Evolutionary conservation across 2,329 filamentous ascomycete species (phyloP), one percentile per base, ranked within the genome.

Genomic region (Xylariaceae sp.): DNA sequence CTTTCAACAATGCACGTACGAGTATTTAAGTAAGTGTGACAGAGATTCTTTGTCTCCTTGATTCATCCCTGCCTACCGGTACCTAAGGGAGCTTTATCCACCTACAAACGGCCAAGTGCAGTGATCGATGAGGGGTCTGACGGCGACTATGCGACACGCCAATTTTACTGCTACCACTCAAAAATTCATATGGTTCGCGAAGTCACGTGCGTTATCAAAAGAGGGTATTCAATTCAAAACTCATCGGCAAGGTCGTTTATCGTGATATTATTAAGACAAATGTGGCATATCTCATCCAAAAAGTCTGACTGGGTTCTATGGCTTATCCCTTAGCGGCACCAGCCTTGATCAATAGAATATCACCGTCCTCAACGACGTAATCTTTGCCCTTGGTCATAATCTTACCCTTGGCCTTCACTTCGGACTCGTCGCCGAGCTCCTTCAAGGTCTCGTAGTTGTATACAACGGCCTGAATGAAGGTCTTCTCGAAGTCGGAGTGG

Each of bases 351-450:
- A 96, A 84, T 67, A 97, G 74, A 68, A 88, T 86, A 66, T 87
- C 90, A 53, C 90, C 90, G 72, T 95, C 90, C 73, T 92, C 86
- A 9, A 94, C 86, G 4, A 93, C 84, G 74, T 99, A 97, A 55
- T 97, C 93, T 81, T 97, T 97, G 73, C 94, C 94, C 83, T 99
- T 99, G 60, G 93, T 97, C 88, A 96, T 90, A 66, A 99, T 76
- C 82, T 99, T 99, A 70, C 94, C 94, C 76, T 93, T 93, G 30
- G 93, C 85, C 82, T 92, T 96, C 67, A 97, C 89, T 67, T 89
- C 85, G 23, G 86, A 80, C 80, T 99, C 94, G 65, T 96, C 91
- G 55, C 93, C 93, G 53, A 89, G 80, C 77, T 97, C 94, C 78
- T 88, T 91, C 56, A 99, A 79, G 1, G 82, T 78, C 30, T 74